Evolutionary conservation across 257 asterid species (phyloP), one percentile per base, ranked within the genome.

Genomic region (Scutellaria barbata): DNA sequence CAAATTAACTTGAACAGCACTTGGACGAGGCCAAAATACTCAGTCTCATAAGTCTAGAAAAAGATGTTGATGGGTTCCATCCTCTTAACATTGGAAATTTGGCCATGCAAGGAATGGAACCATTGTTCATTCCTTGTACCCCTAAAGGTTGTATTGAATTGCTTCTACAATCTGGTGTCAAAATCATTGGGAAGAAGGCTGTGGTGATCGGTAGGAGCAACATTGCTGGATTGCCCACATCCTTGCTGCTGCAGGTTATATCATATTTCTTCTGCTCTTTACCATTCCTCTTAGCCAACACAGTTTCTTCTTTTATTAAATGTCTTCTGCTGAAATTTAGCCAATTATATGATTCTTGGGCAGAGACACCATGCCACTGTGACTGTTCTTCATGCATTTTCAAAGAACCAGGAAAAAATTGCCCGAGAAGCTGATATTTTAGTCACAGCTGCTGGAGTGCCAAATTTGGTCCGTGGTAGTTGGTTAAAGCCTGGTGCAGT

Each of bases 281-380:
- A 43, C 51, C 68, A 3, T 30, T 45, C 52, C 70, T 41, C 22
- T 37, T 48, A 7, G 5, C 16, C n/a, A 33, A 40, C 35, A 30
- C 18, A 22, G 68, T 60, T 66, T 42, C 52, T 39, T 79, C 18
- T 39, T 39, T 59, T 42, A 41, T 43, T 63, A 12, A 17, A 47
- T 68, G 37, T 54, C 55, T 37, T 46, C 54, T 55, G 69, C 68
- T 66, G 61, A 72, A 73, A 39, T 8, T 42, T 37, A 50, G 62
- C 54, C 30, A 58, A 41, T 59, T 64, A 7, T 64, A 47, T 37
- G 16, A 37, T 71, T 71, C 56, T 68, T 82, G 82, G 69, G 75
- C 82, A 89, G 97, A 87, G 98, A 81, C 91, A 87, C 81, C 94
- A 89, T 77, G 98, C 98, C 16, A 90, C 96, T 6, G 96, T 93